Base-by-base conservation (phyloP, 1,284 basidiomycete species). In the Moesziomyces aphidis region DNA sequence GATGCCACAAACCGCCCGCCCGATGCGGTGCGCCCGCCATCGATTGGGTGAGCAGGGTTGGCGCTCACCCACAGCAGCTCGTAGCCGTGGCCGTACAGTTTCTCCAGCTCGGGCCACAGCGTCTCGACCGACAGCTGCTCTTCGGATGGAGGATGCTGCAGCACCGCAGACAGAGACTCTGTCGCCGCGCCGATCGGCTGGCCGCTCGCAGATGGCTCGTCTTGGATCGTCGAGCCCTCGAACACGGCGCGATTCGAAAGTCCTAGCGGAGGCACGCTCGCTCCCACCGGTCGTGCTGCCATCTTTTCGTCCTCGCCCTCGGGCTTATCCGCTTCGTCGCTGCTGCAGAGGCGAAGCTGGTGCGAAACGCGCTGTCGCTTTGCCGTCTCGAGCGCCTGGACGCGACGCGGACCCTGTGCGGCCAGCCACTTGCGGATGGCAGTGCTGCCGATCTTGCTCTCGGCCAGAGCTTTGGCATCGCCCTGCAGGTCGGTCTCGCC, bases 71-170 rank as follows among this genome's bases (percentile, higher is more conserved):
- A 61, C n/a, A 67, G 51, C 73, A 94, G 92, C 88, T 99, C 97
- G 83, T 97, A 98, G 36, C 95, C 95, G 85, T 99, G 97, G 1
- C 96, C 97, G 84, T 97, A 99, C 3, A 99, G 87, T 85, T 99
- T 99, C 82, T 99, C 96, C 1, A 91, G 78, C 71, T 99, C 97
- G 0, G 96, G 96, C 97, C 97, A 99, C 0, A 99, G 88, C 0
- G 96, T 98, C 15, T 90, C 89, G 0, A 90, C 89, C 0, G 93
- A 90, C 1, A 99, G 88, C 85, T 88, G 86, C 59, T 88, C 88
- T 71, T 89, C 88, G 3, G 86, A 86, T 0, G 88, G 88, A 11
- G 88, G 85, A n/a, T 59, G 57, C 7, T 58, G 53, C 47, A 74
- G 61, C 15, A 73, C 61, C 1, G 58, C 63, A 10, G 72, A 68